Percentiles rank a stretch among this genome's conserved stretches.
Evolutionary conservation across 148 eudicot species (phyloP).

Genomic region (Pouteria glomerata): DNA sequence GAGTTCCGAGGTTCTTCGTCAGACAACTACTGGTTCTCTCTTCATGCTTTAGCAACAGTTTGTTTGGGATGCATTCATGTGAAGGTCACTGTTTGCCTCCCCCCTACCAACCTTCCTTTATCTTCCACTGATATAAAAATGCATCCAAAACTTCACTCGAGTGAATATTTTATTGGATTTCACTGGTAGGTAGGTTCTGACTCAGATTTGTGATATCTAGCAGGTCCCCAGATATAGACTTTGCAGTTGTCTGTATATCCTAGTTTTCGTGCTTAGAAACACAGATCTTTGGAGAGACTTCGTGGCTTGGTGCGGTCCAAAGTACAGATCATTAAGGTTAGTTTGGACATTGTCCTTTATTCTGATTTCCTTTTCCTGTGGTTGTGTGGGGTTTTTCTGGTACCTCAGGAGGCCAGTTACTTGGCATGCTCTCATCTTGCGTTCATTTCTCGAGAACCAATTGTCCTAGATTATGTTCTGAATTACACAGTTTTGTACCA

Average conservation of each 20-base stretch:
- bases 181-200: neutral
- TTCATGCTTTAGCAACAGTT: conserved; percentile 43
- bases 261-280: neutral
- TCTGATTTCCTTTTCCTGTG: neutral
- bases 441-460: no score
- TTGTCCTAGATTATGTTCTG: no score
- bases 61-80: neutral
- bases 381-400: neutral
- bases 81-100: conserved; percentile 18
- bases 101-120: neutral
- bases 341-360: neutral
- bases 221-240: neutral
- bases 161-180: neutral
- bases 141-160: neutral
- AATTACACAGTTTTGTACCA: no score
- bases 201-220: neutral
- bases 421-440: neutral
- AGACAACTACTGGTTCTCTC: conserved; percentile 57
- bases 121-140: neutral
- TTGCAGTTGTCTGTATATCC: neutral
- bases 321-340: conserved; percentile 14
- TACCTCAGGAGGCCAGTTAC: neutral
- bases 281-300: neutral
- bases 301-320: neutral
- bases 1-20: conserved; percentile 79